Evolutionary conservation across 495 filamentous ascomycete genomes (phyloP).

Genomic region (Penicillium taxi): DNA sequence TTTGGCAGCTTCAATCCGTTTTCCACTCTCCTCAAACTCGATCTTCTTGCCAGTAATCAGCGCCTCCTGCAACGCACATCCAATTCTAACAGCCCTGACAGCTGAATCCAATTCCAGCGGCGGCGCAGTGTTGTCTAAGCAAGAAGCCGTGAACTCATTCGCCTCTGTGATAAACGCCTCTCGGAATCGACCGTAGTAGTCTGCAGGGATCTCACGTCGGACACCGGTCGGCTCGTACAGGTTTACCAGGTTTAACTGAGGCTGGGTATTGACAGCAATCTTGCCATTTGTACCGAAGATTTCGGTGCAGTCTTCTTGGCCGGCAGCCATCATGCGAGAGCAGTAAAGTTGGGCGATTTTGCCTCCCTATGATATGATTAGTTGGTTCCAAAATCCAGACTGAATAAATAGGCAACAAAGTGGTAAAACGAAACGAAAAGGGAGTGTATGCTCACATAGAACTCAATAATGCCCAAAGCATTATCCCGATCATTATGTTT

Average conservation of each 20-base stretch:
- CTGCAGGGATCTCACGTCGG: slow-evolving; percentile 42
- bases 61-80: slow-evolving; percentile 29
- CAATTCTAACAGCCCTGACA: slow-evolving; percentile 28
- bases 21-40: slow-evolving; percentile 27
- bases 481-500: slow-evolving; percentile 50
- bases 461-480: slow-evolving; percentile 51
- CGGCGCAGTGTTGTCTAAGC: slow-evolving; percentile 41
- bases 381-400: too few species aligned
- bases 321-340: slow-evolving; percentile 52
- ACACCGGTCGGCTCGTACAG: slow-evolving; percentile 39
- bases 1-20: slow-evolving; percentile 13
- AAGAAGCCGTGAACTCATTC: slow-evolving; percentile 48
- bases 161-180: slow-evolving; percentile 51
- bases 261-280: slow-evolving; percentile 44
- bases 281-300: slow-evolving; percentile 52
- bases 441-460: slow-evolving; percentile 24
- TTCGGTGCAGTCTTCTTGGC: slow-evolving; percentile 50
- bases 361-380: slow-evolving; percentile 24
- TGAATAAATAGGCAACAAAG: too few species aligned
- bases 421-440: neutral
- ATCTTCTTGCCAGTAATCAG: slow-evolving; percentile 31
- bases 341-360: slow-evolving; percentile 51
- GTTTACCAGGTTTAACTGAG: slow-evolving; percentile 42
- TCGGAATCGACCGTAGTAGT: slow-evolving; percentile 51
- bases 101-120: slow-evolving; percentile 35